Evolutionary conservation across 495 filamentous ascomycete genomes (phyloP).

Genomic region (Clavariopsis aquatica): DNA sequence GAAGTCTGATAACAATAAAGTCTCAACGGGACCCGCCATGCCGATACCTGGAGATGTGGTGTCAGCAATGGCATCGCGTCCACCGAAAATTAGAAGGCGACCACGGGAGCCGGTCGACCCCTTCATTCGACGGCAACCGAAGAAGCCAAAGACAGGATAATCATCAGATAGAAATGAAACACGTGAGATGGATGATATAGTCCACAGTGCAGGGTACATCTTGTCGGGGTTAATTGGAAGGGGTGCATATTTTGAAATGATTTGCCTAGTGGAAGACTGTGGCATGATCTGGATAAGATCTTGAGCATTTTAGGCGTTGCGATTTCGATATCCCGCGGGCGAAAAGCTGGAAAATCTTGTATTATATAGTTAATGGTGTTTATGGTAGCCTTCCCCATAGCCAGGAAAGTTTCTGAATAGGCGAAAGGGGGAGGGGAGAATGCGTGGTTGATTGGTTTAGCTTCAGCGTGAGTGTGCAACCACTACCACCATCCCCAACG

Average conservation of each 20-base stretch:
- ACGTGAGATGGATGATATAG: not conserved
- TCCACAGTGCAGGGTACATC: not conserved
- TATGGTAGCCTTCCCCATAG: not conserved
- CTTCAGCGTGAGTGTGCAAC: too few species aligned
- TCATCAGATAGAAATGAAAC: not conserved
- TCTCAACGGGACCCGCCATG: not conserved
- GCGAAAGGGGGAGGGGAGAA: too few species aligned
- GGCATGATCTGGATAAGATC: not conserved
- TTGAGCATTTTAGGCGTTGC: not conserved
- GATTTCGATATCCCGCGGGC: not conserved
- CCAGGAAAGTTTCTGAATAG: too few species aligned
- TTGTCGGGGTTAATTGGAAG: not conserved
- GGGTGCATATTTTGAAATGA: not conserved
- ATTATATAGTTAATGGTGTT: not conserved
- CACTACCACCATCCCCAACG: too few species aligned
- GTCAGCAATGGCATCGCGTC: slow-evolving; percentile 6
- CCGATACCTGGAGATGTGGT: slow-evolving; percentile 13
- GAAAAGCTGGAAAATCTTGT: not conserved
- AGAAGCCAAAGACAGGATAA: slow-evolving; percentile 26
- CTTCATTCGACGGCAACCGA: slow-evolving; percentile 22
- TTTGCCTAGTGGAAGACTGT: not conserved
- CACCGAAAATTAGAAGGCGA: slow-evolving; percentile 26
- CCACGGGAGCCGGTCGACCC: slow-evolving; percentile 19
- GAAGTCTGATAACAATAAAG: slow-evolving; percentile 2
- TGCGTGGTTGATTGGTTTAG: too few species aligned